phyloP scores from a whole-genome alignment of 1,284 basidiomycete species.

The Cutaneotrichosporon curvatum region DNA sequence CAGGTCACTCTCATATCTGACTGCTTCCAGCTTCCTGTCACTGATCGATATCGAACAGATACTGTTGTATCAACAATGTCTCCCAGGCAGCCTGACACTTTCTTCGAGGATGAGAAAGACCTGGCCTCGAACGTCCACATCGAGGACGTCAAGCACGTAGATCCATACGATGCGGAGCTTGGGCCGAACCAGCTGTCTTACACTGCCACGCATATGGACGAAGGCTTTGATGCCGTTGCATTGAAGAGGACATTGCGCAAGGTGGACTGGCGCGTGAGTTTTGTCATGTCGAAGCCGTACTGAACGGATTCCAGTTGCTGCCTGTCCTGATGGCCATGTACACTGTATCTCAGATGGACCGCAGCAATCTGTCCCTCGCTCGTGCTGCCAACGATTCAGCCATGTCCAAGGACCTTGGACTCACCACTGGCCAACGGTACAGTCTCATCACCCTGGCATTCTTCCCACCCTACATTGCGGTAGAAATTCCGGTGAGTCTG shows the following conservation, averaged over 20 bases:
- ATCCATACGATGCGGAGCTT: too few relatives aligned
- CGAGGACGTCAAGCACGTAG: too few relatives aligned
- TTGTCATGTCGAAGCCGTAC: slow-evolving; percentile 2
- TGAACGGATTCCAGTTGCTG: background rate
- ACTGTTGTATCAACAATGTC: too few relatives aligned
- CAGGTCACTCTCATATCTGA: too few relatives aligned
- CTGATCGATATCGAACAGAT: too few relatives aligned
- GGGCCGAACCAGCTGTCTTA: too few relatives aligned
- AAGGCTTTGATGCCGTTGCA: slow-evolving; percentile 8
- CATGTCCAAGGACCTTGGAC: slow-evolving; percentile 28
- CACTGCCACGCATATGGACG: slow-evolving; percentile 6
- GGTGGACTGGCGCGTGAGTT: slow-evolving; percentile 11
- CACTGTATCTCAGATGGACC: slow-evolving; percentile 17
- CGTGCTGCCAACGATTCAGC: slow-evolving; percentile 11
- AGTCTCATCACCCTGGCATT: slow-evolving; percentile 40
- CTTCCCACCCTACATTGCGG: slow-evolving; percentile 45
- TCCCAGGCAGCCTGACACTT: too few relatives aligned
- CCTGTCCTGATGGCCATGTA: slow-evolving; percentile 14
- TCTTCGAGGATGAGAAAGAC: too few relatives aligned
- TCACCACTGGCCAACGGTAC: slow-evolving; percentile 32
- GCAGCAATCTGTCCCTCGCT: slow-evolving; percentile 22
- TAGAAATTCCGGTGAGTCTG: slow-evolving; percentile 21
- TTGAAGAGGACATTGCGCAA: slow-evolving; percentile 7
- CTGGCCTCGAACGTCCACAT: too few relatives aligned
- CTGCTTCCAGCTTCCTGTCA: too few relatives aligned